A percentile compares a stretch with the other conserved stretches of the same genome.
Evolutionary conservation across 192 early-diverging fungal species (phyloP).

Genomic region (Entomortierella chlamydospora): DNA sequence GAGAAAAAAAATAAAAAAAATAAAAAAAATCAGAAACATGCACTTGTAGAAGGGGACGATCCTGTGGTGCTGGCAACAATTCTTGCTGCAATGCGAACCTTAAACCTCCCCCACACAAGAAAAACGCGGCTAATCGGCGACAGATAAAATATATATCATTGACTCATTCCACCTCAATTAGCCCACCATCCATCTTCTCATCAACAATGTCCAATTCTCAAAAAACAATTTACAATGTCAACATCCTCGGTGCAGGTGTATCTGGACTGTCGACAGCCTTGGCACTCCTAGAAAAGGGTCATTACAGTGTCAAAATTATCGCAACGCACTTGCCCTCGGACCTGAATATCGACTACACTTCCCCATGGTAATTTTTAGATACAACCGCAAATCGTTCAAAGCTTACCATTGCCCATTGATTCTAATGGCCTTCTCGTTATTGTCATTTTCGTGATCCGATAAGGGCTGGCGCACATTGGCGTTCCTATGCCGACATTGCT

Average conservation of each 20-base stretch:
- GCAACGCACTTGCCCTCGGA: conserved; percentile 68
- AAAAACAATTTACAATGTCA: conserved; percentile 25
- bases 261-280: conserved; percentile 79
- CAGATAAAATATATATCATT: not conserved
- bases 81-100: too few species aligned
- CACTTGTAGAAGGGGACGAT: too few species aligned
- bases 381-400: too few species aligned
- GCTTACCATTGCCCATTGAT: not conserved
- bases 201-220: conserved; percentile 9
- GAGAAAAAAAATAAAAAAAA: too few species aligned
- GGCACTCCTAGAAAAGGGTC: conserved; percentile 61
- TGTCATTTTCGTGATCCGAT: not conserved
- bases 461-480: conserved; percentile 64
- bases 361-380: conserved; percentile 53
- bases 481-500: conserved; percentile 56
- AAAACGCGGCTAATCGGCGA: not conserved
- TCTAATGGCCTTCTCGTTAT: not conserved
- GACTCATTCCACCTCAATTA: not conserved
- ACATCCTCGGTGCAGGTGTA: conserved; percentile 81
- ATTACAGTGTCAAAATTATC: conserved; percentile 70
- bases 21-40: too few species aligned
- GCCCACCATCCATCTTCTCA: not conserved
- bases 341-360: conserved; percentile 61
- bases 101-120: not conserved
- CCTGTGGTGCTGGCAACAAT: too few species aligned